Evolutionary conservation across 148 eudicot species (phyloP).

Genomic region (Dysphania ambrosioides): DNA sequence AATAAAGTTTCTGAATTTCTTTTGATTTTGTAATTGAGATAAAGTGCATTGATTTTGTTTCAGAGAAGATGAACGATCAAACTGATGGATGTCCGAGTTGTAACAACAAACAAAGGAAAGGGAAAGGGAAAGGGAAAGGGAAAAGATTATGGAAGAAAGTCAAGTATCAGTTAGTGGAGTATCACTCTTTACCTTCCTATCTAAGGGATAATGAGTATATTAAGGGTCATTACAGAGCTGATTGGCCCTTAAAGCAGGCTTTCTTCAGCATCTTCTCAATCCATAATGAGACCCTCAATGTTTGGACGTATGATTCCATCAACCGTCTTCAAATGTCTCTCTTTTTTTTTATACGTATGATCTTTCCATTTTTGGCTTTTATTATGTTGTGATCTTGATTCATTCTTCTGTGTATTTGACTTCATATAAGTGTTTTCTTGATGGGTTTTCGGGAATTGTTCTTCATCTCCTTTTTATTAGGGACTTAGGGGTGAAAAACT

Average conservation of each 20-base stretch:
- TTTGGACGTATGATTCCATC: constrained; percentile 72
- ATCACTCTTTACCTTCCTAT: constrained; percentile 69
- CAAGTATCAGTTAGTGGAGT: constrained; percentile 81
- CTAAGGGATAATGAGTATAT: constrained; percentile 86
- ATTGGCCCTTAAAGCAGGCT: constrained; percentile 80
- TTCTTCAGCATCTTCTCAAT: constrained; percentile 68
- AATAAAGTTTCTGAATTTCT: background rate
- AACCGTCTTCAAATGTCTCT: background rate
- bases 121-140: constrained; percentile 44
- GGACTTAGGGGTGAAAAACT: background rate
- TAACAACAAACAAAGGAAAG: constrained; percentile 45
- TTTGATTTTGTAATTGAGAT: background rate
- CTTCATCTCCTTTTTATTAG: background rate
- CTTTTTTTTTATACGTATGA: background rate
- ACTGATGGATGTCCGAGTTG: background rate
- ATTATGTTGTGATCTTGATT: background rate
- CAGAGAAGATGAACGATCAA: background rate
- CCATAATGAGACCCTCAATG: constrained; percentile 92
- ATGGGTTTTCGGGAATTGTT: background rate
- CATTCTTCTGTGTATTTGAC: background rate
- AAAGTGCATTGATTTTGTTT: background rate
- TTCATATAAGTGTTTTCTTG: background rate
- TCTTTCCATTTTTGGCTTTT: background rate
- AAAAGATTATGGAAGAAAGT: constrained; percentile 84
- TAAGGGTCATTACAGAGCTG: constrained; percentile 64